Conservation (phyloP, 441 rosid species). For the Monsonia emarginata region DNA sequence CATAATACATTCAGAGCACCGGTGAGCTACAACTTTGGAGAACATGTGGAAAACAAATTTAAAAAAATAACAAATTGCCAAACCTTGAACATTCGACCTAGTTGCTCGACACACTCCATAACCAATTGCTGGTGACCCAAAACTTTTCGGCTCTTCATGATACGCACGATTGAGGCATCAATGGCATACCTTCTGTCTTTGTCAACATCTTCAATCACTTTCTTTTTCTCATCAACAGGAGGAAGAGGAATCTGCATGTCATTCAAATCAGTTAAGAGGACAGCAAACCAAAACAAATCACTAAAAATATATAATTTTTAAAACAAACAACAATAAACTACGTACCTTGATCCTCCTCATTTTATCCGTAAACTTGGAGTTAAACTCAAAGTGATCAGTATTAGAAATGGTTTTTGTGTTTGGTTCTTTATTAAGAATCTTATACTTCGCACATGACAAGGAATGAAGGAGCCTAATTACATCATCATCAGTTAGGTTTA, state of each 20-base stretch:
- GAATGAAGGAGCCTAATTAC: constrained; percentile 81
- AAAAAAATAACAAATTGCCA: neutral
- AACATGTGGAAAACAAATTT: neutral
- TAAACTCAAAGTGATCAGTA: constrained; percentile 63
- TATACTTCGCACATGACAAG: constrained; percentile 79
- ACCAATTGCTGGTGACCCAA: constrained; percentile 79
- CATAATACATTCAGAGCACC: constrained; percentile 9
- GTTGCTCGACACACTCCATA: constrained; percentile 78
- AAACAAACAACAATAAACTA: neutral
- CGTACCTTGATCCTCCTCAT: constrained; percentile 91
- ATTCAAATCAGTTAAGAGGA: neutral
- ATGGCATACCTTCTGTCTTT: constrained; percentile 81
- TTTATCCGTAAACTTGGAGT: constrained; percentile 67
- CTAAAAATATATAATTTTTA: too few species aligned
- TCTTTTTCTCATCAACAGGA: constrained; percentile 82
- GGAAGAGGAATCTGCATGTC: constrained; percentile 72
- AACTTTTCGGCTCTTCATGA: constrained; percentile 85
- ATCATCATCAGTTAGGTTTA: constrained; percentile 75
- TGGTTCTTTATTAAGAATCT: constrained; percentile 78
- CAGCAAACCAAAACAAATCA: neutral
- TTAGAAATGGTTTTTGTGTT: constrained; percentile 54
- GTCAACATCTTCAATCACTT: constrained; percentile 80
- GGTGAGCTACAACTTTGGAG: too few species aligned
- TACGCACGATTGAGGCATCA: constrained; percentile 93
- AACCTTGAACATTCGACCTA: constrained; percentile 93